Base-by-base conservation (phyloP, 306 rosid species). In the Pyrus communis region DNA sequence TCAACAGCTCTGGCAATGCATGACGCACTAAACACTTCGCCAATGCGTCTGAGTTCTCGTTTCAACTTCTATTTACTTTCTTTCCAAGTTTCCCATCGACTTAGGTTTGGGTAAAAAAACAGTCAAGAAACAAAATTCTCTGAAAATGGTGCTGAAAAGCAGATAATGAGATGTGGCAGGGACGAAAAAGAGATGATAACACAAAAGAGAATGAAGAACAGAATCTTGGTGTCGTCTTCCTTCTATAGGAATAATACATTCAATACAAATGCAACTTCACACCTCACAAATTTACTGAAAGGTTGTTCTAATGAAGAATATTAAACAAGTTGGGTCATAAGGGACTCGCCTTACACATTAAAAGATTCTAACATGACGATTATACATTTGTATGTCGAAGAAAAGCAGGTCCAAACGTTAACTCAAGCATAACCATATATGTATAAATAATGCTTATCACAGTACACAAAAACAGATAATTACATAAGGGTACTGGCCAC, bases 401-500 rank as follows among this genome's bases (percentile, higher is more conserved):
- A 74, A 74, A 27, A 42, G 21, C 77, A 60, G 43, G 57, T 60
- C 28, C 68, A 25, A 62, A 62, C 22, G 19, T 17, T 75, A 62
- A 21, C 31, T 62, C 28, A 59, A 62, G 70, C 78, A 46, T 61
- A 43, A 63, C 13, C 49, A 35, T 60, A 67, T 73, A 74, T 42
- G 73, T 54, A 33, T 46, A 65, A 59, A 51, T 58, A 63, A 33
- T 54, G 60, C 31, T 73, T 22, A 31, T 59, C 25, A 45, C 28
- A 65, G 61, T 42, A 57, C 35, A 38, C 65, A 25, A 70, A 30
- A 75, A 54, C 77, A 75, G 67, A 67, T 67, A 83, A 76, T 72
- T 76, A 83, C 81, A 83, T 28, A 49, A 59, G 73, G 75, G 68
- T 60, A 67, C 55, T 52, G 45, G 21, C 40, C 33, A 79, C 54